phyloP scores from a whole-genome alignment of 2,329 filamentous ascomycete genomes.

The Aspergillus uvarum region DNA sequence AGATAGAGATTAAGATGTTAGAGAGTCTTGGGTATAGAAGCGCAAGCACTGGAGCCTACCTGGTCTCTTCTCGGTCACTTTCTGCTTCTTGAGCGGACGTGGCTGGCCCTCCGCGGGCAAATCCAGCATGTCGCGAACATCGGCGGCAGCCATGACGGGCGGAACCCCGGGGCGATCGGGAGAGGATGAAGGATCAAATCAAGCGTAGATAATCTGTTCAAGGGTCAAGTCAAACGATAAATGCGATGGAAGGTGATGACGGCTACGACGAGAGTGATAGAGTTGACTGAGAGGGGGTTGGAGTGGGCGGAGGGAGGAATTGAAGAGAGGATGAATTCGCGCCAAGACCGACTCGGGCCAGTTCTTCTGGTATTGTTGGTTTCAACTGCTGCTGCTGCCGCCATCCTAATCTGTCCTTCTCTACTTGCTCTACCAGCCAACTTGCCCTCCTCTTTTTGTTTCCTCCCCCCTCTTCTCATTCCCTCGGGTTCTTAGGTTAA shows the following conservation, averaged over 20 bases:
- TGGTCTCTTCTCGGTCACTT: slow-evolving; percentile 59
- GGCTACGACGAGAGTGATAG: not conserved
- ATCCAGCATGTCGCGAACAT: slow-evolving; percentile 86
- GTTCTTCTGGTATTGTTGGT: slow-evolving; percentile 19
- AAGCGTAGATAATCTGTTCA: not conserved
- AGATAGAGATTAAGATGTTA: slow-evolving; percentile 1
- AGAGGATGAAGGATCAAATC: not conserved
- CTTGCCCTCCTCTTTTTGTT: too few species aligned
- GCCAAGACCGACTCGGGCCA: slow-evolving; percentile 29
- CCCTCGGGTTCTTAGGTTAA: not conserved
- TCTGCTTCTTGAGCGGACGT: slow-evolving; percentile 72
- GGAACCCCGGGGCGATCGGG: not conserved
- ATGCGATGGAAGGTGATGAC: not conserved
- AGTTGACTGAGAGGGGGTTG: not conserved
- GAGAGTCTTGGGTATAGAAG: not conserved
- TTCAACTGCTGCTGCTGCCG: not conserved
- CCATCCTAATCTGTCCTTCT: slow-evolving; percentile 1
- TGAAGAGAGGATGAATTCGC: slow-evolving; percentile 21
- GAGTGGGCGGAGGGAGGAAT: slow-evolving; percentile 8
- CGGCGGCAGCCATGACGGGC: slow-evolving; percentile 59
- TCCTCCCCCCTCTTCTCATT: not conserved
- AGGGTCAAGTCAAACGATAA: not conserved
- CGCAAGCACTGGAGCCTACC: slow-evolving; percentile 40
- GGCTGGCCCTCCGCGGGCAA: slow-evolving; percentile 63
- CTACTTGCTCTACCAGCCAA: not conserved